Evolutionary conservation across 768 basidiomycete species (phyloP).

Genomic region (Trametes cingulata): DNA sequence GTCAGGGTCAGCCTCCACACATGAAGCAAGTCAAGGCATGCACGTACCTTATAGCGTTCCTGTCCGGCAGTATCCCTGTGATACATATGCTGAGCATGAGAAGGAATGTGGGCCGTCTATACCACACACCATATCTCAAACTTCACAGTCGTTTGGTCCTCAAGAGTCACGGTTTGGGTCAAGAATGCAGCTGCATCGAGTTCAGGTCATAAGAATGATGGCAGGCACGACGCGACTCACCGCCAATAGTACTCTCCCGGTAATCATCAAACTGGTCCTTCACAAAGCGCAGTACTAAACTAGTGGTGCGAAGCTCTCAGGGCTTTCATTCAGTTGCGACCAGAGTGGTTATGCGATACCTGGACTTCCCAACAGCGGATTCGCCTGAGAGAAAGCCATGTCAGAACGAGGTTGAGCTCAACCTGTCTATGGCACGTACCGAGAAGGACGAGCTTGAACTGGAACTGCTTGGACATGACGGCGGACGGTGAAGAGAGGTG

Average conservation of each 20-base stretch:
- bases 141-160: slow-evolving; percentile 90
- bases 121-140: slow-evolving; percentile 90
- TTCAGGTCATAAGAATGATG: slow-evolving; percentile 27
- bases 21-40: neutral
- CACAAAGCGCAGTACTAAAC: slow-evolving; percentile 93
- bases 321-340: slow-evolving; percentile 31
- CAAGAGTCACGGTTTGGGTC: slow-evolving; percentile 93
- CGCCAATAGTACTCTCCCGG: slow-evolving; percentile 92
- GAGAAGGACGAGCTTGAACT: slow-evolving; percentile 95
- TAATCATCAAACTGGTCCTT: slow-evolving; percentile 97
- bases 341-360: slow-evolving; percentile 44
- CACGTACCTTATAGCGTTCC: slow-evolving; percentile 82
- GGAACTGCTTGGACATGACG: slow-evolving; percentile 87
- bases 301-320: slow-evolving; percentile 34
- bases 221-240: slow-evolving; percentile 38
- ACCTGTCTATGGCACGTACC: slow-evolving; percentile 50
- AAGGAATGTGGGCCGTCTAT: neutral
- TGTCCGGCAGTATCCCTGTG: slow-evolving; percentile 93
- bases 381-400: slow-evolving; percentile 61
- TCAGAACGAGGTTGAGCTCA: neutral
- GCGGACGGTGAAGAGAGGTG: slow-evolving; percentile 33
- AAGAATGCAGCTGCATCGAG: slow-evolving; percentile 81
- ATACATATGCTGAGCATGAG: neutral
- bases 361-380: slow-evolving; percentile 97
- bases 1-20: slow-evolving; percentile 20